These are phyloP conservation scores for Ichthyophthirius multifiliis DNA, from an alignment of 169 alveolate species.

Conservation along the genomic window DNA sequence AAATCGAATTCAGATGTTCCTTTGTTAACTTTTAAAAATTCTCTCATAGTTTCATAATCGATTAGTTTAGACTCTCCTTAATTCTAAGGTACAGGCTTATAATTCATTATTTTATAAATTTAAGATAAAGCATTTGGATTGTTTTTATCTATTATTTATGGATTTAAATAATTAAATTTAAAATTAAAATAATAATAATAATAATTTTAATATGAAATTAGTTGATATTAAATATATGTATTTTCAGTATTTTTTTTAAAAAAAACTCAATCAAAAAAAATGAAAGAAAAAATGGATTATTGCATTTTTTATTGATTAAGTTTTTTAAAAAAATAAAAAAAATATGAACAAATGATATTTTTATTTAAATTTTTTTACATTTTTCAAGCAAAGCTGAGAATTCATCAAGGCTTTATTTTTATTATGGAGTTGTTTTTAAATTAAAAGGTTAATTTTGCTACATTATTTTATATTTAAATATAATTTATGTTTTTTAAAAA, in stretches of 20 bases:
- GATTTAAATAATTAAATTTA: too few relatives aligned
- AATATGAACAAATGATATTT: too few relatives aligned
- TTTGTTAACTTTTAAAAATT: constrained; percentile 25
- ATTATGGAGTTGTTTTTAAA: background rate
- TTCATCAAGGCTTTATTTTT: background rate
- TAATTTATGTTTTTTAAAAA: too few relatives aligned
- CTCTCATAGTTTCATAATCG: constrained; percentile 24
- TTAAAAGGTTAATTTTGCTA: too few relatives aligned
- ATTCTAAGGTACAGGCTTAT: constrained; percentile 29
- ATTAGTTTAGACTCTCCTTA: constrained; percentile 13
- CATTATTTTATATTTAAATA: too few relatives aligned
- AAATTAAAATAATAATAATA: too few relatives aligned
- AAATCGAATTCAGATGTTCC: constrained; percentile 40
- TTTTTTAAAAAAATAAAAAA: too few relatives aligned
- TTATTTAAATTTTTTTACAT: too few relatives aligned
- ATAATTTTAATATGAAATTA: background rate
- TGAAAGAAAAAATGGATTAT: too few relatives aligned
- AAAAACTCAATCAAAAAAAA: background rate
- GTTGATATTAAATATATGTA: background rate
- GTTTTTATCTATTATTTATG: constrained; percentile 18
- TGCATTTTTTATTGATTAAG: too few relatives aligned
- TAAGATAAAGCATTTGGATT: constrained; percentile 41
- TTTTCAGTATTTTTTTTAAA: background rate
- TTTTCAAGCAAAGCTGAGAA: background rate
- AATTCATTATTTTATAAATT: constrained; percentile 39